phyloP scores from a whole-genome alignment of 257 asterid species.

The Paraleonurus japonicus region DNA sequence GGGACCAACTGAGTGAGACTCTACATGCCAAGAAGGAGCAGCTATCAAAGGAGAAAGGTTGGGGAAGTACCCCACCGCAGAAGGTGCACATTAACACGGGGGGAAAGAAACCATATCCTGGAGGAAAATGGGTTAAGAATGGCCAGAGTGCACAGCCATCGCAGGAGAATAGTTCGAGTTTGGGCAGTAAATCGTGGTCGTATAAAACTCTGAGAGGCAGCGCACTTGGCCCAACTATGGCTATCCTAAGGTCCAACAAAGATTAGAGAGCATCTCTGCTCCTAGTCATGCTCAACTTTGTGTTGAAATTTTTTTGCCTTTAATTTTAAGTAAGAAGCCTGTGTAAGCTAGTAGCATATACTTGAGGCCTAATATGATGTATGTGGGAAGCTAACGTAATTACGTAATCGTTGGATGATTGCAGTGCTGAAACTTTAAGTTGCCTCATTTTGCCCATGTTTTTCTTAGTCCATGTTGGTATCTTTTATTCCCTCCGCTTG shows the following conservation, averaged over 20 bases:
- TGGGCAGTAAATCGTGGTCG: constrained; percentile 53
- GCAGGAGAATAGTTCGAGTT: not conserved
- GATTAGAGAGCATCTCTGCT: constrained; percentile 16
- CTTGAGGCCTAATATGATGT: not conserved
- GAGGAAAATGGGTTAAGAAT: constrained; percentile 35
- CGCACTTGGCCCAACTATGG: constrained; percentile 74
- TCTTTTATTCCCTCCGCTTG: too few species aligned
- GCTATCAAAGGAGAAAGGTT: constrained; percentile 40
- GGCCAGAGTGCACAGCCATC: constrained; percentile 45
- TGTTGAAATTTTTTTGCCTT: not conserved
- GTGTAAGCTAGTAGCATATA: not conserved
- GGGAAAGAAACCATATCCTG: constrained; percentile 28
- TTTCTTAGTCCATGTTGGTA: not conserved
- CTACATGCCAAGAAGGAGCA: constrained; percentile 62
- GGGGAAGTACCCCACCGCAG: constrained; percentile 39
- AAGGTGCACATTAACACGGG: constrained; percentile 31
- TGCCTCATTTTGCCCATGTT: not conserved
- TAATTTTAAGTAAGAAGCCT: not conserved
- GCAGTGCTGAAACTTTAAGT: not conserved
- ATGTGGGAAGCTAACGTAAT: not conserved
- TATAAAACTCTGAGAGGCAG: constrained; percentile 60
- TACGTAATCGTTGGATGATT: not conserved
- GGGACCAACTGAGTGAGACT: constrained; percentile 74
- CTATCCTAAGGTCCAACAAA: constrained; percentile 60
- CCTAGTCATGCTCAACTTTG: not conserved